phyloP scores from a whole-genome alignment of 352 stramenopile species.

The Phytopythium litorale region DNA sequence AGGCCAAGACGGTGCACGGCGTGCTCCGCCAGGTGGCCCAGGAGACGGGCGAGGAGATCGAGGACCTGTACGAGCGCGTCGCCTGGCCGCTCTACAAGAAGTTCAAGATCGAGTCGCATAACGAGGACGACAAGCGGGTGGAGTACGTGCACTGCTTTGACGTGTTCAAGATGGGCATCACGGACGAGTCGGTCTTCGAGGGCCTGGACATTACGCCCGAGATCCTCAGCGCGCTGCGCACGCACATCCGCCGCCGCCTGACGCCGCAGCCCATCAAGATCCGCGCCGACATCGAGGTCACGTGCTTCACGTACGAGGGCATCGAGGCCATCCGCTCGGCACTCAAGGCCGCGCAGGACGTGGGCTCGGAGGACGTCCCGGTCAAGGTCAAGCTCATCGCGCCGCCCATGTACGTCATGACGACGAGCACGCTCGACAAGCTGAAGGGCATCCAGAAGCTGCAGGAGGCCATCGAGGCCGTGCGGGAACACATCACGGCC shows the following conservation, averaged over 20 bases:
- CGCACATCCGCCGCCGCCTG: conserved; percentile 96
- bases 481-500: conserved; percentile 91
- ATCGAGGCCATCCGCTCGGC: conserved; percentile 98
- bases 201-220: conserved; percentile 88
- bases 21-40: conserved; percentile 86
- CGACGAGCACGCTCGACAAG: conserved; percentile 98
- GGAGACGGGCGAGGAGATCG: conserved; percentile 69
- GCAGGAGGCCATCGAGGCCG: conserved; percentile 94
- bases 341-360: conserved; percentile 87
- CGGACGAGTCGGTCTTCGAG: conserved; percentile 84
- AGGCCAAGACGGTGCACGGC: conserved; percentile 99
- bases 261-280: conserved; percentile 99
- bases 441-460: conserved; percentile 96
- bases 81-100: conserved; percentile 99
- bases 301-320: conserved; percentile 99
- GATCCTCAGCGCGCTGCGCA: conserved; percentile 90
- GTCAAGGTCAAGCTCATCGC: conserved; percentile 99
- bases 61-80: conserved; percentile 88
- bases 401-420: conserved; percentile 99
- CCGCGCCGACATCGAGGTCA: conserved; percentile 99
- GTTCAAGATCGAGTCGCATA: conserved; percentile 83
- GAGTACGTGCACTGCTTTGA: conserved; percentile 98
- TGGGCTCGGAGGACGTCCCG: conserved; percentile 87
- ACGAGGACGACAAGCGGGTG: conserved; percentile 78
- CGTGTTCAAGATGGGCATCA: conserved; percentile 98